Evolutionary conservation across 2,329 filamentous ascomycete species (phyloP).

Genomic region (Xylaria sp.): DNA sequence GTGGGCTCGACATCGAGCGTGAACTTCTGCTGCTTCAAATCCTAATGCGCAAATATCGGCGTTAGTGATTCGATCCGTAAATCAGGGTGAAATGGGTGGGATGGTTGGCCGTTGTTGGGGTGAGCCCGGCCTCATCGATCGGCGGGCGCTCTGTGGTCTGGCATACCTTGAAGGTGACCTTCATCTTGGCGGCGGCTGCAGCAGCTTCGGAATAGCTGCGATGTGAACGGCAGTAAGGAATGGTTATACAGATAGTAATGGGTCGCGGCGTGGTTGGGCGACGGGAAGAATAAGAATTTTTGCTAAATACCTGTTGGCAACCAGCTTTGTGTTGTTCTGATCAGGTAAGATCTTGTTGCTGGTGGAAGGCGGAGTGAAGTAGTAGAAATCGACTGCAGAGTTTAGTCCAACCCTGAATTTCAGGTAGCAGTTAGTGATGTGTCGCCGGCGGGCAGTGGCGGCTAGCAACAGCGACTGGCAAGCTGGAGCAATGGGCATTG

Average conservation of each 20-base stretch:
- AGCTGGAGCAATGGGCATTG: too few relatives aligned
- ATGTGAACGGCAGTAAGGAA: slow-evolving; percentile 17
- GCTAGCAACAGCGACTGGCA: slow-evolving; percentile 22
- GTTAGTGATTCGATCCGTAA: slow-evolving; percentile 17
- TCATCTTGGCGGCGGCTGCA: slow-evolving; percentile 55
- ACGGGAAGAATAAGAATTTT: slow-evolving; percentile 1
- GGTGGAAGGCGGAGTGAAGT: slow-evolving; percentile 19
- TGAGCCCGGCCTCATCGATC: background rate
- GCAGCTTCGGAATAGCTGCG: slow-evolving; percentile 31
- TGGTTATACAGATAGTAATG: slow-evolving; percentile 11
- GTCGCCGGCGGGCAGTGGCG: slow-evolving; percentile 18
- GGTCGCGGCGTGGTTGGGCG: slow-evolving; percentile 1
- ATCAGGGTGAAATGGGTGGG: too few relatives aligned
- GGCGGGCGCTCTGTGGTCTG: slow-evolving; percentile 2
- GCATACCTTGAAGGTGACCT: slow-evolving; percentile 68
- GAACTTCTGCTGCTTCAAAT: slow-evolving; percentile 99
- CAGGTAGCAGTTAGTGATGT: slow-evolving; percentile 33
- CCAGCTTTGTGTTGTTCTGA: background rate
- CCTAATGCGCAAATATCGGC: slow-evolving; percentile 54
- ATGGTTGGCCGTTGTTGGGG: too few relatives aligned
- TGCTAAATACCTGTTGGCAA: slow-evolving; percentile 5
- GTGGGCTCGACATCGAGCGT: slow-evolving; percentile 91
- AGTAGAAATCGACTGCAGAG: slow-evolving; percentile 8
- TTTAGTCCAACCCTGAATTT: slow-evolving; percentile 24
- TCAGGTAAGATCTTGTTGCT: background rate